phyloP scores from a whole-genome alignment of 2,329 filamentous ascomycete species.

The Epichloe hybrida region DNA sequence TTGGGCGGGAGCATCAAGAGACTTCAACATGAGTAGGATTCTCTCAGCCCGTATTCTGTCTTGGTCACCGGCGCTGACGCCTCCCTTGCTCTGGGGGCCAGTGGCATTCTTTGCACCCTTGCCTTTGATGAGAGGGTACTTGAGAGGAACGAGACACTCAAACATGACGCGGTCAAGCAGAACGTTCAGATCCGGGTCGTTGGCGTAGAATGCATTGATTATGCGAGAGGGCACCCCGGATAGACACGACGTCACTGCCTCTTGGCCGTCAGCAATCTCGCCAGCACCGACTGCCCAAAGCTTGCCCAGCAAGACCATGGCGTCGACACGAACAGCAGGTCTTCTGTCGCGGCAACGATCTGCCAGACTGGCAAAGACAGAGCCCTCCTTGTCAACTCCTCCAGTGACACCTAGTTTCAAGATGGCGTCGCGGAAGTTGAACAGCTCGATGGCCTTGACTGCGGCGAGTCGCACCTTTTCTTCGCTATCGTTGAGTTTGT shows the following conservation, averaged over 20 bases:
- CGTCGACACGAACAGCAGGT: constrained; percentile 66
- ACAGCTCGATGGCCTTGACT: constrained; percentile 70
- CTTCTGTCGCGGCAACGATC: constrained; percentile 83
- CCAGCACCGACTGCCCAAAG: constrained; percentile 91
- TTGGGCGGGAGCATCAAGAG: constrained; percentile 64
- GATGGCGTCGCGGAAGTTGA: constrained; percentile 69
- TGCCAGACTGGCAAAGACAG: constrained; percentile 67
- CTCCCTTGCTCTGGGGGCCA: constrained; percentile 31
- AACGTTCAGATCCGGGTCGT: constrained; percentile 74
- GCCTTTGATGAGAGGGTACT: constrained; percentile 55
- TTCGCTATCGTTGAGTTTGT: constrained; percentile 76
- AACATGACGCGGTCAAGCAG: constrained; percentile 74
- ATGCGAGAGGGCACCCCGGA: constrained; percentile 74
- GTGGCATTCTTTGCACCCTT: constrained; percentile 49
- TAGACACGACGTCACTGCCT: constrained; percentile 60
- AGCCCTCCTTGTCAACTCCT: constrained; percentile 60
- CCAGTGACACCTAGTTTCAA: constrained; percentile 68
- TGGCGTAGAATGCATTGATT: constrained; percentile 78
- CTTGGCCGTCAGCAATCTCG: constrained; percentile 72
- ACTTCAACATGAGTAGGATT: constrained; percentile 67
- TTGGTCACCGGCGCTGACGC: constrained; percentile 42
- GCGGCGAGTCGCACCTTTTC: constrained; percentile 83
- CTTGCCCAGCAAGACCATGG: constrained; percentile 69
- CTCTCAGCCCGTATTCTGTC: constrained; percentile 73
- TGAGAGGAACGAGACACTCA: constrained; percentile 80